A percentile compares a stretch with the other conserved stretches of the same genome.
phyloP scores from a whole-genome alignment of 345 rosid species.

The Heritiera littoralis region DNA sequence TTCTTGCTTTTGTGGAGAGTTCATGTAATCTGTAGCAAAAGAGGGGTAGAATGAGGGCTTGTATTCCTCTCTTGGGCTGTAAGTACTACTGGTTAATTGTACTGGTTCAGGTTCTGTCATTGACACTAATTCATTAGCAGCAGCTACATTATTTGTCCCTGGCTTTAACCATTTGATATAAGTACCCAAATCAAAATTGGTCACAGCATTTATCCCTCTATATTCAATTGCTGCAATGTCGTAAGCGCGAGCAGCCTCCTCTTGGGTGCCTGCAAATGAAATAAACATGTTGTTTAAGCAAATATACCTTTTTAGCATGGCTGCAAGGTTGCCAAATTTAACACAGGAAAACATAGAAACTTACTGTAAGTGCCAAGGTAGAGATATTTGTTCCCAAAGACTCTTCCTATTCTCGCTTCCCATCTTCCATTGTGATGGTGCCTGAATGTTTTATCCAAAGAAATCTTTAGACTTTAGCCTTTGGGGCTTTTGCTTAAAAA shows the following conservation, averaged over 20 bases:
- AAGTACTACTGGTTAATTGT: conserved; percentile 16
- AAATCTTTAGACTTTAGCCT: background rate
- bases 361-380: conserved; percentile 76
- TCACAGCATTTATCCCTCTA: conserved; percentile 54
- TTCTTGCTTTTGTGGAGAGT: conserved; percentile 29
- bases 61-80: conserved; percentile 36
- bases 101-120: conserved; percentile 25
- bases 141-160: conserved; percentile 27
- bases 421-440: conserved; percentile 76
- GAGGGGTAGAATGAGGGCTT: conserved; percentile 30
- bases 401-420: conserved; percentile 79
- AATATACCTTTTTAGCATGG: background rate
- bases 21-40: conserved; percentile 30
- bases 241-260: conserved; percentile 56
- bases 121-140: conserved; percentile 27
- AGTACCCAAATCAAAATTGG: conserved; percentile 52
- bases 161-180: conserved; percentile 60
- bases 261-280: conserved; percentile 46
- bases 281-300: background rate
- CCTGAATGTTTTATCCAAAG: conserved; percentile 35
- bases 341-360: conserved; percentile 8
- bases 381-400: conserved; percentile 69
- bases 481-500: background rate
- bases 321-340: background rate
- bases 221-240: conserved; percentile 57